Evolutionary conservation across 345 rosid genomes (phyloP).

Genomic region (rapeseed (Brassica napus)): DNA sequence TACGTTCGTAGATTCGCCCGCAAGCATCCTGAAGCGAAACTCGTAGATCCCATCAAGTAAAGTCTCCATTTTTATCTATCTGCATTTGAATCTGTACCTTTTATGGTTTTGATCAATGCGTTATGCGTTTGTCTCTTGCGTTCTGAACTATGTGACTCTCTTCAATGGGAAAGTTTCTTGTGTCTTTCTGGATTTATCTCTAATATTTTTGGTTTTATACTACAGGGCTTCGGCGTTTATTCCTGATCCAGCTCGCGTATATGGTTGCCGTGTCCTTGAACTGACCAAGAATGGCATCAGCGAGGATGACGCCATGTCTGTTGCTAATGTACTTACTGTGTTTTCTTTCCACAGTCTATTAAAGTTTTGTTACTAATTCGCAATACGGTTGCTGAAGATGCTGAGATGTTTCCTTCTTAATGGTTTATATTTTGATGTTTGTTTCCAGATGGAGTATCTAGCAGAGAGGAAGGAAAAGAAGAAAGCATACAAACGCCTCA

Average conservation of each 20-base stretch:
- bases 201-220: not conserved
- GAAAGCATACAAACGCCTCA: constrained; percentile 70
- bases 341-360: not conserved
- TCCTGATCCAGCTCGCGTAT: constrained; percentile 79
- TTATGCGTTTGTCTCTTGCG: not conserved
- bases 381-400: not conserved
- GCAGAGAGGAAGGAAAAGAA: constrained; percentile 63
- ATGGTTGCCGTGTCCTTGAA: constrained; percentile 71
- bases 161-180: constrained; percentile 2
- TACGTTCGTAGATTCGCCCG: constrained; percentile 65
- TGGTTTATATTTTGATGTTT: not conserved
- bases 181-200: not conserved
- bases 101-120: constrained; percentile 2
- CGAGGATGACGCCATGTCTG: constrained; percentile 71
- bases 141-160: not conserved
- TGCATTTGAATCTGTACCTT: not conserved
- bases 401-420: not conserved
- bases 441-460: constrained; percentile 69
- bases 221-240: constrained; percentile 58
- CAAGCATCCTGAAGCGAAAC: constrained; percentile 57
- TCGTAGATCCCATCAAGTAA: constrained; percentile 73
- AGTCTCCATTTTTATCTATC: constrained; percentile 2
- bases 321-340: constrained; percentile 69
- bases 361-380: not conserved
- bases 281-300: constrained; percentile 74